Evolutionary conservation across 345 rosid genomes (phyloP).

Genomic region (Eucalyptus curtisii): DNA sequence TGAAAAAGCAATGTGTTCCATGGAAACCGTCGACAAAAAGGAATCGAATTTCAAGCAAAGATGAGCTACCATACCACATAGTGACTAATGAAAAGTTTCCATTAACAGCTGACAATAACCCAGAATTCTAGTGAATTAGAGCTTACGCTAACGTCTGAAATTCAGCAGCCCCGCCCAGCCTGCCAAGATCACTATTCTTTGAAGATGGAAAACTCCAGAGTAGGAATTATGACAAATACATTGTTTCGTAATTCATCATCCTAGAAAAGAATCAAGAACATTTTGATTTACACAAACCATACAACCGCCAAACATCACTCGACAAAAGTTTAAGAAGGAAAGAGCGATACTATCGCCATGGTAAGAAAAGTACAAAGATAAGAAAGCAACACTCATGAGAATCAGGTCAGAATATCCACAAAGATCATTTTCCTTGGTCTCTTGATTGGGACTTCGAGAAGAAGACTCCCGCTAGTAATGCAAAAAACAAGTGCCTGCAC

Average conservation of each 20-base stretch:
- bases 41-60: not conserved
- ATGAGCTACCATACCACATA: not conserved
- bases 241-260: not conserved
- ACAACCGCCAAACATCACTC: not conserved
- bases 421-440: not conserved
- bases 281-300: not conserved
- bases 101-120: not conserved
- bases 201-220: not conserved
- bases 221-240: not conserved
- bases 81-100: not conserved
- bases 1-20: not conserved
- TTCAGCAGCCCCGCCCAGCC: not conserved
- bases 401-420: not conserved
- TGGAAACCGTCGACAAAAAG: not conserved
- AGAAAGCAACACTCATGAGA: not conserved
- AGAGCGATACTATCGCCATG: not conserved
- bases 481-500: not conserved
- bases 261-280: not conserved
- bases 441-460: not conserved
- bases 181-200: not conserved
- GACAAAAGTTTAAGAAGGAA: not conserved
- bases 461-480: not conserved
- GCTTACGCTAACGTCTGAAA: not conserved
- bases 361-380: not conserved
- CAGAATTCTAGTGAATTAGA: not conserved